A percentile compares a stretch with the other conserved stretches of the same genome.
Evolutionary conservation across 768 basidiomycete species (phyloP).

Genomic region (Phylloporus sp.): DNA sequence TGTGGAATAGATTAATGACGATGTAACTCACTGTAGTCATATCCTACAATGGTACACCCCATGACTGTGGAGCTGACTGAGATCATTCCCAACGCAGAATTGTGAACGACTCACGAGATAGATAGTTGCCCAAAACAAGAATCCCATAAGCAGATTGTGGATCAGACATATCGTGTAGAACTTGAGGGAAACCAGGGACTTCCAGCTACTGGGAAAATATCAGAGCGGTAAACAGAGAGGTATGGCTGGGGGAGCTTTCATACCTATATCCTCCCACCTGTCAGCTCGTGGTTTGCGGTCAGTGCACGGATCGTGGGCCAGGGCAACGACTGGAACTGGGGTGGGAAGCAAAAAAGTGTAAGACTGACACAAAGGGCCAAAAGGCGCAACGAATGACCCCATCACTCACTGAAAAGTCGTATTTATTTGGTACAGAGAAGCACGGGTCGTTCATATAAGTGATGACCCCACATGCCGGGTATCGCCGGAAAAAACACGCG

Average conservation of each 20-base stretch:
- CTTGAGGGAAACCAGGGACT: no score
- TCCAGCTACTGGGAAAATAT: background rate
- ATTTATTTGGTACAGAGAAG: background rate
- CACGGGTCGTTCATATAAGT: background rate
- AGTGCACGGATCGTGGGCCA: no score
- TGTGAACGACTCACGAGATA: background rate
- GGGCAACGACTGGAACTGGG: no score
- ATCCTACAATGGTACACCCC: background rate
- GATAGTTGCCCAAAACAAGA: background rate
- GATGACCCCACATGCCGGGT: background rate
- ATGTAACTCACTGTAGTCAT: background rate
- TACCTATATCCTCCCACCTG: background rate
- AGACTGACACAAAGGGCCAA: background rate
- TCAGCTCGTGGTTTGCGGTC: background rate
- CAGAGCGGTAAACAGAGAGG: background rate
- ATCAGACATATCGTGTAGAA: background rate
- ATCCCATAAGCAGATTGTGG: background rate
- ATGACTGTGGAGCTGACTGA: background rate
- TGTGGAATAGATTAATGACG: background rate
- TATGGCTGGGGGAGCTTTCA: background rate
- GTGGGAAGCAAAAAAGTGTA: background rate
- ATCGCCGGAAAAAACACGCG: background rate
- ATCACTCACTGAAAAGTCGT: background rate
- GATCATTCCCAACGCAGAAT: background rate
- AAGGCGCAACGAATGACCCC: background rate